These are phyloP conservation scores for Eimeria praecox DNA, from an alignment of 169 alveolate species.

Conservation along the genomic window DNA sequence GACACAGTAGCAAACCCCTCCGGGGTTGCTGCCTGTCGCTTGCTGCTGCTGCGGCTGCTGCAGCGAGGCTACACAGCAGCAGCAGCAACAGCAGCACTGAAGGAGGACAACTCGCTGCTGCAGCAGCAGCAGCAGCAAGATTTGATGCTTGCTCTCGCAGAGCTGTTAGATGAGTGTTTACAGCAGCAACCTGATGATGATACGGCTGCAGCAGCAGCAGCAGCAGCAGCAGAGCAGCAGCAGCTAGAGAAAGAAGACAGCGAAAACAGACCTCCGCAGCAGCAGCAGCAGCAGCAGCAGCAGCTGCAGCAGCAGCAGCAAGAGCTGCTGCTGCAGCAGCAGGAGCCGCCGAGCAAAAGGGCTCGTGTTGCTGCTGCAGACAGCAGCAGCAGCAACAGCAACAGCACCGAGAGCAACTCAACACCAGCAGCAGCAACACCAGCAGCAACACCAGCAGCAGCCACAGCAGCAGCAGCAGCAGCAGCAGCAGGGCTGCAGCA, in stretches of 20 bases:
- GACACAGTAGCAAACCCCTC: constrained; percentile 1
- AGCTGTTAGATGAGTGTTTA: constrained; percentile 10
- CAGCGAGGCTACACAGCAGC: constrained; percentile 27
- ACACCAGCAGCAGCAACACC: constrained; percentile 3
- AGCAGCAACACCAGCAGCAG: constrained; percentile 49
- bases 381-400: not conserved
- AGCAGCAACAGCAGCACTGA: constrained; percentile 46
- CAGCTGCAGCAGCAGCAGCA: constrained; percentile 1
- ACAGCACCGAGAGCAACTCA: not conserved
- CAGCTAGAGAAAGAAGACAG: not conserved
- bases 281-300: constrained; percentile 54
- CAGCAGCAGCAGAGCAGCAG: constrained; percentile 47
- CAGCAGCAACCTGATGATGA: constrained; percentile 10
- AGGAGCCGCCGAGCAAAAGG: constrained; percentile 26
- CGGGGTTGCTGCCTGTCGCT: constrained; percentile 51
- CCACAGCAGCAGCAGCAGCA: not conserved
- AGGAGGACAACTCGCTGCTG: constrained; percentile 36
- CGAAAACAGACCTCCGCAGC: constrained; percentile 9
- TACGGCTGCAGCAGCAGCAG: constrained; percentile 28
- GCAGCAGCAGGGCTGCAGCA: constrained; percentile 21
- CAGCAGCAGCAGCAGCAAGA: constrained; percentile 50
- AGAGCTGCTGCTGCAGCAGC: too few species aligned
- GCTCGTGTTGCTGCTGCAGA: not conserved
- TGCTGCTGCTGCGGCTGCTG: constrained; percentile 67
- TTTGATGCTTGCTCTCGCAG: constrained; percentile 17